phyloP scores from a whole-genome alignment of 257 asterid species.

The Gentiana straminea region DNA sequence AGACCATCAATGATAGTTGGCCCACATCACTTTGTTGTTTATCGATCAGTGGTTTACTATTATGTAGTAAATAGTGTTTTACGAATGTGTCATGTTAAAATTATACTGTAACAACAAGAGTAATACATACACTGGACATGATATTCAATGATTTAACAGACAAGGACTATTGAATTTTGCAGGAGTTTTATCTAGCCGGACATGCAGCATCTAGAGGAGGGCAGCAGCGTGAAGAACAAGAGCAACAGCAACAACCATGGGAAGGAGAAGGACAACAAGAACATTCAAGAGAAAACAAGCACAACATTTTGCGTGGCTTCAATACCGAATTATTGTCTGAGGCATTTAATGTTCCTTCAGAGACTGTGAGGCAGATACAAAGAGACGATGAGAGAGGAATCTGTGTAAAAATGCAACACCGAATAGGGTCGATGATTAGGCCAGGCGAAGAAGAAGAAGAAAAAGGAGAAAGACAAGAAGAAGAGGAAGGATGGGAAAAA shows the following conservation, averaged over 20 bases:
- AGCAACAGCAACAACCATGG: neutral
- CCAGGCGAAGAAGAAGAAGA: slow-evolving; percentile 23
- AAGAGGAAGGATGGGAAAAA: slow-evolving; percentile 3
- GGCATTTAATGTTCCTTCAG: slow-evolving; percentile 36
- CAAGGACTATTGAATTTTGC: neutral
- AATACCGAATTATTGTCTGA: slow-evolving; percentile 47
- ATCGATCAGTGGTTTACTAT: no score
- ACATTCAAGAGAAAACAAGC: slow-evolving; percentile 15
- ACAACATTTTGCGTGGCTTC: slow-evolving; percentile 36
- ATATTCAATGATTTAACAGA: no score
- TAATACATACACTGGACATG: no score
- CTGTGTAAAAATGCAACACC: slow-evolving; percentile 31
- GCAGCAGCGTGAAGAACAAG: neutral
- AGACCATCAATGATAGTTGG: no score
- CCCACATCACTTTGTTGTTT: no score
- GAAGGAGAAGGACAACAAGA: neutral
- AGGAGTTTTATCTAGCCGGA: slow-evolving; percentile 64
- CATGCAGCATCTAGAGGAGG: slow-evolving; percentile 20
- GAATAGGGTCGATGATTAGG: slow-evolving; percentile 29
- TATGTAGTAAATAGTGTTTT: no score
- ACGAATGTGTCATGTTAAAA: no score
- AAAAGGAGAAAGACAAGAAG: slow-evolving; percentile 12
- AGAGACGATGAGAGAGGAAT: slow-evolving; percentile 36
- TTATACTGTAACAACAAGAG: no score
- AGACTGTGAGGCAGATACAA: slow-evolving; percentile 30